Percentiles rank a stretch among this genome's conserved stretches.
Conservation (phyloP, 1,284 basidiomycete genomes). For the Moesziomyces antarcticus region DNA sequence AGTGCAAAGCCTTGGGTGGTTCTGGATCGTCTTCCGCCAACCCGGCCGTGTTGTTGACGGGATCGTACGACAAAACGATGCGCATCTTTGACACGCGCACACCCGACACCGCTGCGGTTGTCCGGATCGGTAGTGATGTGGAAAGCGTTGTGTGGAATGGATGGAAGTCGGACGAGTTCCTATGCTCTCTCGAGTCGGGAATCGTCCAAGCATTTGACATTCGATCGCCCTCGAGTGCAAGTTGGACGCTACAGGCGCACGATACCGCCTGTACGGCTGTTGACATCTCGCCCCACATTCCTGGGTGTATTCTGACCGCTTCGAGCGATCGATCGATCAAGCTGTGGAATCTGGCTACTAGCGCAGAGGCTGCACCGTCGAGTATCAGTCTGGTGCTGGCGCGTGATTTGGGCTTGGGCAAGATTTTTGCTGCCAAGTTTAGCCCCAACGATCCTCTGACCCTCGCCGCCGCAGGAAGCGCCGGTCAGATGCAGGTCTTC, state of each 20-base stretch:
- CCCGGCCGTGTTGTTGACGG: constrained; percentile 88
- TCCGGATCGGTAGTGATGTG: constrained; percentile 85
- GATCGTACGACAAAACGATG: constrained; percentile 92
- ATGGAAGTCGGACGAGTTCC: constrained; percentile 86
- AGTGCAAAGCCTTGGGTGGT: constrained; percentile 68
- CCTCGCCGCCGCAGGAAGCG: constrained; percentile 90
- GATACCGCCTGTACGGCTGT: constrained; percentile 91
- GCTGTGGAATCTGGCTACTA: constrained; percentile 85
- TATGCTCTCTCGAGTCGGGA: constrained; percentile 73
- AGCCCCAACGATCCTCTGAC: constrained; percentile 95
- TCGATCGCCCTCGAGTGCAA: constrained; percentile 74
- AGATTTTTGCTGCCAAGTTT: constrained; percentile 89
- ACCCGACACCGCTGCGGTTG: constrained; percentile 80
- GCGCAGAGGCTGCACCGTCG: constrained; percentile 64
- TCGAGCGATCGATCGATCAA: constrained; percentile 87
- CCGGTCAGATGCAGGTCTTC: constrained; percentile 93
- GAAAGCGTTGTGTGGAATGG: constrained; percentile 96
- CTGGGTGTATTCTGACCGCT: constrained; percentile 89
- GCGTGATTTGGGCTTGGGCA: constrained; percentile 93
- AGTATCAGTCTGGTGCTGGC: constrained; percentile 85
- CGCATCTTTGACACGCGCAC: constrained; percentile 91
- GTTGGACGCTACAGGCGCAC: constrained; percentile 93
- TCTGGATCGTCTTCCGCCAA: constrained; percentile 68
- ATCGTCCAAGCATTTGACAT: constrained; percentile 84
- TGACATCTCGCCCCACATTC: constrained; percentile 90